phyloP scores from a whole-genome alignment of 2,329 filamentous ascomycete species.

The Calonectria ilicicola region DNA sequence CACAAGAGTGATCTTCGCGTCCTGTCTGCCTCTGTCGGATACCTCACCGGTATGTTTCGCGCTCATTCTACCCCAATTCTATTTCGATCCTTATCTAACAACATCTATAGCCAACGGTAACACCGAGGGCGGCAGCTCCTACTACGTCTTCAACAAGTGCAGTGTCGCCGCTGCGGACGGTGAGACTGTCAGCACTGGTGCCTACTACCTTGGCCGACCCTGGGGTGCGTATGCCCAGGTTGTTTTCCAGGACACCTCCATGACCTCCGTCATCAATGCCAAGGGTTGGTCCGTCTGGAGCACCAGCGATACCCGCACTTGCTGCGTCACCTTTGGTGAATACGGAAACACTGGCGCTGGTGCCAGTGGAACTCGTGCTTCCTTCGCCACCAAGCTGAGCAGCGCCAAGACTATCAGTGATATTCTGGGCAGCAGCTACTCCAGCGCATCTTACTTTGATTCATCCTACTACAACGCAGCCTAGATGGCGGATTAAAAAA shows the following conservation, averaged over 20 bases:
- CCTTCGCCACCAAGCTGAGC: slow-evolving; percentile 16
- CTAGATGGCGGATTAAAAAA: too few relatives aligned
- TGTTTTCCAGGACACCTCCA: slow-evolving; percentile 60
- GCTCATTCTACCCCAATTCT: fast-evolving
- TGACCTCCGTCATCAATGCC: slow-evolving; percentile 68
- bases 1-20: slow-evolving; percentile 56
- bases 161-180: slow-evolving; percentile 54
- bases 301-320: slow-evolving; percentile 58
- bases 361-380: slow-evolving; percentile 56
- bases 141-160: slow-evolving; percentile 61
- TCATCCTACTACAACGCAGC: not conserved
- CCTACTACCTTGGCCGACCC: slow-evolving; percentile 61
- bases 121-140: slow-evolving; percentile 47
- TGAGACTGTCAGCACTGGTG: slow-evolving; percentile 50
- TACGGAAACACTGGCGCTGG: slow-evolving; percentile 70
- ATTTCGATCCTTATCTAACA: not conserved
- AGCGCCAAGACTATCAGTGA: not conserved
- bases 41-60: slow-evolving; percentile 54
- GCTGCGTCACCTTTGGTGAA: slow-evolving; percentile 68
- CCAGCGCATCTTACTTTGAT: not conserved
- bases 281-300: slow-evolving; percentile 71
- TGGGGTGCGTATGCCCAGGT: slow-evolving; percentile 61
- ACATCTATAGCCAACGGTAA: slow-evolving; percentile 53
- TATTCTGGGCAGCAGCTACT: not conserved
- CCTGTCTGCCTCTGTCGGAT: slow-evolving; percentile 49